A percentile compares a stretch with the other conserved stretches of the same genome.
Conservation (phyloP, 306 rosid genomes). For the Rubus parviflorus region DNA sequence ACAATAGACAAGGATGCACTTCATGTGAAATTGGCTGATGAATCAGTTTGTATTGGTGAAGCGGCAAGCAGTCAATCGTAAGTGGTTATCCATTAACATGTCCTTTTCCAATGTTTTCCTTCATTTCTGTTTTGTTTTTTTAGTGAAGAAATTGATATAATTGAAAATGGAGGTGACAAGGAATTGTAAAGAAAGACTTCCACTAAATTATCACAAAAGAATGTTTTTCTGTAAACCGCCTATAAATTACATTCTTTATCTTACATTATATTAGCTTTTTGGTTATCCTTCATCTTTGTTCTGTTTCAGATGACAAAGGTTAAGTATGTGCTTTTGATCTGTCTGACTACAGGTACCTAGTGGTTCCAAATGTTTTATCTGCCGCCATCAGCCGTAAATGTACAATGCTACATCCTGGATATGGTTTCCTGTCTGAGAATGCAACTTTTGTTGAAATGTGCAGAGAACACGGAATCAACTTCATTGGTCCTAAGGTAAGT, state of each 20-base stretch:
- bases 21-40: slow-evolving; percentile 96
- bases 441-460: slow-evolving; percentile 96
- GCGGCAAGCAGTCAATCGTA: slow-evolving; percentile 93
- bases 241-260: neutral
- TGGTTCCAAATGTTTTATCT: slow-evolving; percentile 78
- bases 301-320: slow-evolving; percentile 10
- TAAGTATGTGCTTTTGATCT: slow-evolving; percentile 11
- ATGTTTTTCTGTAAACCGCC: neutral
- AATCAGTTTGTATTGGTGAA: slow-evolving; percentile 95
- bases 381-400: slow-evolving; percentile 81
- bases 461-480: slow-evolving; percentile 84
- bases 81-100: slow-evolving; percentile 16
- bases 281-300: slow-evolving; percentile 1
- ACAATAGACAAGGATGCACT: slow-evolving; percentile 94
- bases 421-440: slow-evolving; percentile 98
- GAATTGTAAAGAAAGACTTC: neutral
- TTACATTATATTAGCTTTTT: neutral
- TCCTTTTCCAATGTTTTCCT: neutral
- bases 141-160: neutral
- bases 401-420: slow-evolving; percentile 98
- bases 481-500: slow-evolving; percentile 94
- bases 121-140: neutral
- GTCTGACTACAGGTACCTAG: slow-evolving; percentile 59
- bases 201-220: neutral
- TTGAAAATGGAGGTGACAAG: neutral